These are phyloP conservation scores for Phytopythium mirpurense DNA, from an alignment of 352 stramenopile species.

Conservation along the genomic window DNA sequence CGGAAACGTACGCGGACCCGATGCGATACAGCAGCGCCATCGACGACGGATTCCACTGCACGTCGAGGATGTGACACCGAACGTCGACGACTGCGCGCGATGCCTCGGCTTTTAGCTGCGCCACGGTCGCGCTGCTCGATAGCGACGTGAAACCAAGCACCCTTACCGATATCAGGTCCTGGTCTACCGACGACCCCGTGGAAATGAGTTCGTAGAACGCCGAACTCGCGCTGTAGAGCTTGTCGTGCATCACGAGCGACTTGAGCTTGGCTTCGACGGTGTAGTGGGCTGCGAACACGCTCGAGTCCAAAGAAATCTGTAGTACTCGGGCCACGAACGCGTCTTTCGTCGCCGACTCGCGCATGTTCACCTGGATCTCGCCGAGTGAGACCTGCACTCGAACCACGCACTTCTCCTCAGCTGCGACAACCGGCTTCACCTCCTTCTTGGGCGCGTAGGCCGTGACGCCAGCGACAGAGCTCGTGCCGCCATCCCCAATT, in stretches of 20 bases:
- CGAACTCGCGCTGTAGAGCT: constrained; percentile 41
- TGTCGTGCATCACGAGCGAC: constrained; percentile 65
- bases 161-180: constrained; percentile 9
- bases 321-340: constrained; percentile 44
- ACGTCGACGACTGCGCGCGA: constrained; percentile 45
- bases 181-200: constrained; percentile 22
- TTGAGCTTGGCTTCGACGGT: constrained; percentile 44
- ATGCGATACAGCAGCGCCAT: constrained; percentile 74
- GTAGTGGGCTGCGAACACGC: constrained; percentile 41
- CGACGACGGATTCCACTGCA: constrained; percentile 85
- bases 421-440: background rate
- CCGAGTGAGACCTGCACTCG: constrained; percentile 45
- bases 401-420: constrained; percentile 37
- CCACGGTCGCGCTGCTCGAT: background rate
- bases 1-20: constrained; percentile 44
- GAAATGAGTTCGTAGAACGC: constrained; percentile 65
- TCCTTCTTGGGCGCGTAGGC: background rate
- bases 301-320: constrained; percentile 42
- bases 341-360: constrained; percentile 37
- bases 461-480: background rate
- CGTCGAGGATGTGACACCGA: constrained; percentile 62
- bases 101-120: constrained; percentile 2
- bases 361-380: constrained; percentile 47
- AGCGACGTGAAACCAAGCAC: constrained; percentile 1
- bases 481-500: background rate